Evolutionary conservation across 306 rosid species (phyloP).

Genomic region (Quercus cerris): DNA sequence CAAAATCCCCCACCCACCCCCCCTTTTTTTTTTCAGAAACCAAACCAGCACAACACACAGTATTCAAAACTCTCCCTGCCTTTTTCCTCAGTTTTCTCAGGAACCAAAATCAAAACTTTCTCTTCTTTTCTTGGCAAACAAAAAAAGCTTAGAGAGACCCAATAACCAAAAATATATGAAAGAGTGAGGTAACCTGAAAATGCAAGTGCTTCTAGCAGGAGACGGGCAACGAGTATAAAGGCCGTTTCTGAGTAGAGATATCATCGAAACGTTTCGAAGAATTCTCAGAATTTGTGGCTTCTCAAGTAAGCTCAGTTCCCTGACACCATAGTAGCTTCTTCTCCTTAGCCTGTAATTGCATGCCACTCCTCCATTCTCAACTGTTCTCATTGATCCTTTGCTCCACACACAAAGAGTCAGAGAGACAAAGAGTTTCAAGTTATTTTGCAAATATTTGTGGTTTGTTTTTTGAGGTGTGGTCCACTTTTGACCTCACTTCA

Average conservation of each 20-base stretch:
- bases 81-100: not conserved
- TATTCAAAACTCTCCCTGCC: not conserved
- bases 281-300: conserved; percentile 6
- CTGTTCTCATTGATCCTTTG: conserved; percentile 15
- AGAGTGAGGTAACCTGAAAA: conserved; percentile 25
- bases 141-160: not conserved
- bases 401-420: too few species aligned
- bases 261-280: conserved; percentile 21
- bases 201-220: not conserved
- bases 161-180: not conserved
- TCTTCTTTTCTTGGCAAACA: not conserved
- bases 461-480: too few species aligned
- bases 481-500: too few species aligned
- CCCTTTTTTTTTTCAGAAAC: not conserved
- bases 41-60: not conserved
- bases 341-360: conserved; percentile 11
- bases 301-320: conserved; percentile 2
- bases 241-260: conserved; percentile 16
- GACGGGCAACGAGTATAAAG: conserved; percentile 10
- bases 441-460: too few species aligned
- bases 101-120: not conserved
- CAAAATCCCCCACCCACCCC: too few species aligned
- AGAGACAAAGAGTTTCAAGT: not conserved
- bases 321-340: conserved; percentile 3
- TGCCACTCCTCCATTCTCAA: conserved; percentile 17